Conservation (phyloP, 352 stramenopile genomes). For the Globisporangium sylvaticum region DNA sequence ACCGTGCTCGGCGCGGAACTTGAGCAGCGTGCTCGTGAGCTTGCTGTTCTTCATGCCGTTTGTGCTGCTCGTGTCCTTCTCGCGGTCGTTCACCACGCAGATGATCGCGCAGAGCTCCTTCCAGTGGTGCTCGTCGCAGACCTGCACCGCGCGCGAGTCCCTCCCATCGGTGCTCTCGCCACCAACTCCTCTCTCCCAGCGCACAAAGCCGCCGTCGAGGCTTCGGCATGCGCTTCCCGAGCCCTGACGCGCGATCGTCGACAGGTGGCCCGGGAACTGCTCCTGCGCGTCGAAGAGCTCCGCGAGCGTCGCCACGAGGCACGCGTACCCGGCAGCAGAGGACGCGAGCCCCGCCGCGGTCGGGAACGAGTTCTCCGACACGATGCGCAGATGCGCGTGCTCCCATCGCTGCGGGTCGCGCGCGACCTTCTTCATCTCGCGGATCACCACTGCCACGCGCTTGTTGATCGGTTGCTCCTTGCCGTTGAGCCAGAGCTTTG, state of each 20-base stretch:
- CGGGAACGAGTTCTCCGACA: constrained; percentile 97
- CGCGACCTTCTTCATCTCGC: constrained; percentile 57
- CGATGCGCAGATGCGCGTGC: constrained; percentile 86
- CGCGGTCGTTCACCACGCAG: constrained; percentile 93
- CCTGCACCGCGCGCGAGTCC: constrained; percentile 63
- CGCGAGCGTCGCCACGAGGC: constrained; percentile 88
- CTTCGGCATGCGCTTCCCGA: constrained; percentile 94
- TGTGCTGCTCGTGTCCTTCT: constrained; percentile 97
- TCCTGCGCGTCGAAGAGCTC: constrained; percentile 89
- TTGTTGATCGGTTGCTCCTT: constrained; percentile 77
- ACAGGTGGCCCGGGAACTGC: constrained; percentile 87
- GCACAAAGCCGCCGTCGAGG: constrained; percentile 96
- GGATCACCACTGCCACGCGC: constrained; percentile 75
- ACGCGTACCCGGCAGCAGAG: constrained; percentile 96
- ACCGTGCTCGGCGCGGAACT: constrained; percentile 69
- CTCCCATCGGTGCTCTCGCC: constrained; percentile 45
- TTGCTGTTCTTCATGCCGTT: constrained; percentile 95
- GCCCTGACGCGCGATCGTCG: constrained; percentile 92
- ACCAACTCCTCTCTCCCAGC: constrained; percentile 92
- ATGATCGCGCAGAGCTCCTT: constrained; percentile 93
- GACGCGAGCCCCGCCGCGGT: constrained; percentile 97
- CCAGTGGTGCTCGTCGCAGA: constrained; percentile 91
- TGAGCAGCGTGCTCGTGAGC: constrained; percentile 89
- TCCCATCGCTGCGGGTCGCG: constrained; percentile 13
- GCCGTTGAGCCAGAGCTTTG: constrained; percentile 97